phyloP scores from a whole-genome alignment of 441 rosid species.

The Omphalea diandra region DNA sequence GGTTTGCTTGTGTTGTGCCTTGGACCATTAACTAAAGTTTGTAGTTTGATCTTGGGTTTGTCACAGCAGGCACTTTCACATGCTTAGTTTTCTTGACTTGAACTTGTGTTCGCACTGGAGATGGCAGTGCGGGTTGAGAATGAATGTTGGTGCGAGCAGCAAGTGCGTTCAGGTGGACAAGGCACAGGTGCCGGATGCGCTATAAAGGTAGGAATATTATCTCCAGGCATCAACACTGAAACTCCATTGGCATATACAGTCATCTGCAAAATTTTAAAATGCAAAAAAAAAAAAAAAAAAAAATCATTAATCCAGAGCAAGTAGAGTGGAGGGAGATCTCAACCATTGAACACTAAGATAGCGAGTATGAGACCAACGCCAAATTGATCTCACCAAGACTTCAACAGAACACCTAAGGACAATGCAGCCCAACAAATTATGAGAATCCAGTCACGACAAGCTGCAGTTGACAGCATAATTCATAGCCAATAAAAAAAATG shows the following conservation, averaged over 20 bases:
- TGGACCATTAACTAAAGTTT: no score
- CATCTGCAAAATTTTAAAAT: conserved; percentile 64
- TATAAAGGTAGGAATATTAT: conserved; percentile 77
- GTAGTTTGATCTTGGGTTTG: no score
- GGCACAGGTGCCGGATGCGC: conserved; percentile 71
- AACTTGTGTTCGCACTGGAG: conserved; percentile 22
- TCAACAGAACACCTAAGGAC: background rate
- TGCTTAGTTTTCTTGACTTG: conserved; percentile 33
- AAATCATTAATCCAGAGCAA: no score
- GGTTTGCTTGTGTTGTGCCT: no score
- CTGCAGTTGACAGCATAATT: background rate
- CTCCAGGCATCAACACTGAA: conserved; percentile 97
- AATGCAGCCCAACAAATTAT: background rate
- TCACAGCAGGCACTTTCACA: background rate
- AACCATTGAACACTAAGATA: no score
- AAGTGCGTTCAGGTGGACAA: conserved; percentile 35
- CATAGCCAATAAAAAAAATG: background rate
- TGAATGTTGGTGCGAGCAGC: conserved; percentile 45
- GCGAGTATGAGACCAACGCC: background rate
- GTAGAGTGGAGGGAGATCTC: no score
- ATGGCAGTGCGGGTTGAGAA: conserved; percentile 22
- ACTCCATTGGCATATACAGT: conserved; percentile 73
- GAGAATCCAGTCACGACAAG: background rate
- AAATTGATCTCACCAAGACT: conserved; percentile 8
- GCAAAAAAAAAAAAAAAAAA: no score